Evolutionary conservation across 129 eudicot genomes (phyloP).

Genomic region (Tagetes erecta): DNA sequence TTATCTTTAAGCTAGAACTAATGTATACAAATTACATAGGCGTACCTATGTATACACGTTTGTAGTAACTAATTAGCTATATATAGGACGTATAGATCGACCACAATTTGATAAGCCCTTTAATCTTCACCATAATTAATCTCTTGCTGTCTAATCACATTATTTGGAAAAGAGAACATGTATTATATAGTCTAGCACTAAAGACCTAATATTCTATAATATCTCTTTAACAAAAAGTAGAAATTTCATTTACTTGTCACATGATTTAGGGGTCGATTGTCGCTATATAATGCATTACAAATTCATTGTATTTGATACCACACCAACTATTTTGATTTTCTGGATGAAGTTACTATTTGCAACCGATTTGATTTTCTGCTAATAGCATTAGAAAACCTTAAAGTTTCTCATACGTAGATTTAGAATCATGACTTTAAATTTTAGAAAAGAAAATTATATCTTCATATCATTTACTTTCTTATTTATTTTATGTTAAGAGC

Average conservation of each 20-base stretch:
- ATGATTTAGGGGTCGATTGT: conserved; percentile 21
- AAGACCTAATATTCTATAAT: conserved; percentile 24
- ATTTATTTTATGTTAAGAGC: no score
- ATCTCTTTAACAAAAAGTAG: conserved; percentile 11
- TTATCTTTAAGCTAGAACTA: no score
- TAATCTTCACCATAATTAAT: conserved; percentile 10
- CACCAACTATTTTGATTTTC: background rate
- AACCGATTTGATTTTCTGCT: background rate
- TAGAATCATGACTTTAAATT: background rate
- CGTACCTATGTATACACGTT: background rate
- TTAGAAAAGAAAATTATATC: background rate
- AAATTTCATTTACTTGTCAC: conserved; percentile 27
- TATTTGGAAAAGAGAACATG: conserved; percentile 9
- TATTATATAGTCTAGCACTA: conserved; percentile 14
- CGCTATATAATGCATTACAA: conserved; percentile 16
- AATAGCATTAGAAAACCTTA: background rate
- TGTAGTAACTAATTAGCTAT: background rate
- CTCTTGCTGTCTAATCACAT: conserved; percentile 27
- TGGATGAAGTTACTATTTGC: background rate
- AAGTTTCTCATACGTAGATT: background rate
- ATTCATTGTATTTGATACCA: conserved; percentile 27
- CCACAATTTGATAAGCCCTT: background rate
- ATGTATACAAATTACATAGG: background rate
- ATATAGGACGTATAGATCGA: background rate
- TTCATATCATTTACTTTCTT: background rate